Evolutionary conservation across 352 stramenopile genomes (phyloP).

Genomic region (Pythium brachiatum): DNA sequence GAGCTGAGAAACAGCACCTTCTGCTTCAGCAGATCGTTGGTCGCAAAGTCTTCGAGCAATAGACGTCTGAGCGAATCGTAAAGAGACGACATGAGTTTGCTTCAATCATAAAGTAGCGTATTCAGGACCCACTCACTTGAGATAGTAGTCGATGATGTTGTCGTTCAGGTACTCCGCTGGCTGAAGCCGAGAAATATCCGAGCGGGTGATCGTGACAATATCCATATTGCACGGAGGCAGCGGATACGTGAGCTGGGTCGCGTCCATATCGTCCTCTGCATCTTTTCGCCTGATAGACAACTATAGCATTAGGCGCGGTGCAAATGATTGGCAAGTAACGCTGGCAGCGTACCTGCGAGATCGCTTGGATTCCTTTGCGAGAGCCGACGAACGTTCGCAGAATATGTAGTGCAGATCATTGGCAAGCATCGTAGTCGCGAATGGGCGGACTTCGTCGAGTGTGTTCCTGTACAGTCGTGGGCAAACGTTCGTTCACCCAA

Average conservation of each 20-base stretch:
- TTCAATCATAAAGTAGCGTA: too few species aligned
- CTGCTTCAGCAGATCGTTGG: conserved; percentile 44
- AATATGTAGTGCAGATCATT: conserved; percentile 15
- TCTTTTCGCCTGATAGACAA: conserved; percentile 8
- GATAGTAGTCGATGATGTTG: conserved; percentile 91
- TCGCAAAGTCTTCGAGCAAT: conserved; percentile 49
- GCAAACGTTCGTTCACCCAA: background rate
- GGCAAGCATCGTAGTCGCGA: conserved; percentile 8
- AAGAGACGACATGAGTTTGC: conserved; percentile 2
- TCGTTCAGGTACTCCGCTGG: conserved; percentile 89
- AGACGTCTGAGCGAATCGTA: conserved; percentile 34
- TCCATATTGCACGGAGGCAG: conserved; percentile 68
- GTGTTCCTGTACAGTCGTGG: background rate
- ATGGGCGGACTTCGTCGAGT: conserved; percentile 12
- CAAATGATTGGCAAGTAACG: background rate
- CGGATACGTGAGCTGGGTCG: conserved; percentile 53
- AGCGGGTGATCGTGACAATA: conserved; percentile 69
- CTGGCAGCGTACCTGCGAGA: conserved; percentile 4
- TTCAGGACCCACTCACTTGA: conserved; percentile 60
- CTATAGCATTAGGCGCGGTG: too few species aligned
- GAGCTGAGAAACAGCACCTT: conserved; percentile 79
- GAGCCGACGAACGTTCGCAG: background rate
- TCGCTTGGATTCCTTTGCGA: background rate
- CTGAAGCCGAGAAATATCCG: conserved; percentile 55
- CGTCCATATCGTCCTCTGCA: conserved; percentile 15